Conservation (phyloP, 2,329 filamentous ascomycete genomes). For the Xylaria sp. region DNA sequence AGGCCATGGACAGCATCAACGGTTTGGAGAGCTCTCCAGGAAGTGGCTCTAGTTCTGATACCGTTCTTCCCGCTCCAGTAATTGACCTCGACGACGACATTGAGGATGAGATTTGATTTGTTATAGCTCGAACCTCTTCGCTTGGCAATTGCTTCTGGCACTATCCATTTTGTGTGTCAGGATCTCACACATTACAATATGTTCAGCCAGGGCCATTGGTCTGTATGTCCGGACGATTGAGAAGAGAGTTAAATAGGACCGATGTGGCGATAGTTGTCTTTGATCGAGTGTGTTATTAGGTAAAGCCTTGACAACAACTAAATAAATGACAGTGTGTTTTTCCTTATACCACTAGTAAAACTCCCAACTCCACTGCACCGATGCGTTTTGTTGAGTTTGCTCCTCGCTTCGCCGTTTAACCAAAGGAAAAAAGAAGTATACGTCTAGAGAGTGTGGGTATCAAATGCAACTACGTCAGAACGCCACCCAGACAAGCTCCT, state of each 20-base stretch:
- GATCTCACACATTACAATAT: conserved; percentile 1
- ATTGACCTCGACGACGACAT: conserved; percentile 37
- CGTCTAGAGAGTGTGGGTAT: conserved; percentile 38
- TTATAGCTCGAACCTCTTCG: neutral
- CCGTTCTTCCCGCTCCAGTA: conserved; percentile 10
- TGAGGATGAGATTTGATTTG: conserved; percentile 37
- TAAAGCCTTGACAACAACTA: neutral
- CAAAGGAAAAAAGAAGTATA: neutral
- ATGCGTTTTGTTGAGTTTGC: conserved; percentile 19
- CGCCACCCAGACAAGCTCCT: conserved; percentile 6
- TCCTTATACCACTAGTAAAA: conserved; percentile 2
- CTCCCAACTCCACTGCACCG: conserved; percentile 25
- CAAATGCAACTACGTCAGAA: conserved; percentile 28
- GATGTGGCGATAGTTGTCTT: neutral
- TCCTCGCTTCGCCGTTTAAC: conserved; percentile 1
- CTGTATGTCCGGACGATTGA: conserved; percentile 2
- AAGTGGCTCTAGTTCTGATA: conserved; percentile 36
- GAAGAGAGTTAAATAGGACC: neutral
- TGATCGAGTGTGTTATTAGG: conserved; percentile 19
- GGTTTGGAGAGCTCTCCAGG: conserved; percentile 54
- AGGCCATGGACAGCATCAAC: conserved; percentile 59
- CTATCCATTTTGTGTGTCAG: neutral
- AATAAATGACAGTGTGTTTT: conserved; percentile 27
- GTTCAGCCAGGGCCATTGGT: neutral
- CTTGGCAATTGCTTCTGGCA: conserved; percentile 5